These are phyloP conservation scores for Kluyveromyces sp. DNA, from an alignment of 1,139 yeast species.

Conservation along the genomic window DNA sequence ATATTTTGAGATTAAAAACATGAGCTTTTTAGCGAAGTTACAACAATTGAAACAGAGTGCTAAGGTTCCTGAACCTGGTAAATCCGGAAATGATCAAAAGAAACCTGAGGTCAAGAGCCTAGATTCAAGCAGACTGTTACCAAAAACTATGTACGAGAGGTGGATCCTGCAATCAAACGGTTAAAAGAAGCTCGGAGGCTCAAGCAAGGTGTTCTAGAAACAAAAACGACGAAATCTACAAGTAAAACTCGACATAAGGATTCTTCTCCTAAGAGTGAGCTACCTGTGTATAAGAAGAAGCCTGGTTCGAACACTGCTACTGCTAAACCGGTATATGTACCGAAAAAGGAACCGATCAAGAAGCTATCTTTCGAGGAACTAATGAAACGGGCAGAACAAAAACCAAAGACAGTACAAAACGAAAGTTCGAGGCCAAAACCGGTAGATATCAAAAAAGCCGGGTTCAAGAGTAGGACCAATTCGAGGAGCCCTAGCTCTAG, in stretches of 20 bases:
- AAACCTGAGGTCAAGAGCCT: background rate
- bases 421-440: background rate
- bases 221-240: conserved; percentile 29
- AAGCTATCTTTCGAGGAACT: conserved; percentile 58
- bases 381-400: conserved; percentile 62
- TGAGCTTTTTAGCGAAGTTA: conserved; percentile 23
- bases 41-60: conserved; percentile 16
- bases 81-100: background rate
- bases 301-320: conserved; percentile 8
- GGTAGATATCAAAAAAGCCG: background rate
- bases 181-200: conserved; percentile 57
- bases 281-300: conserved; percentile 10
- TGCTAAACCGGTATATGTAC: conserved; percentile 13
- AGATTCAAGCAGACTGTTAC: conserved; percentile 14
- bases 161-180: conserved; percentile 41
- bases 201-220: conserved; percentile 33
- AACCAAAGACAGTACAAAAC: conserved; percentile 26
- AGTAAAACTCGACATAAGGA: background rate
- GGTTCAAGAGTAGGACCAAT: background rate
- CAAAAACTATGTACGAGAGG: conserved; percentile 26
- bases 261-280: conserved; percentile 11
- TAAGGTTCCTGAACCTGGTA: background rate
- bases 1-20: background rate
- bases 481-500: no score
- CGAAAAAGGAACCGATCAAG: conserved; percentile 29